A percentile compares a stretch with the other conserved stretches of the same genome.
phyloP scores from a whole-genome alignment of 2,329 filamentous ascomycete genomes.

The Xylariaceae sp. region DNA sequence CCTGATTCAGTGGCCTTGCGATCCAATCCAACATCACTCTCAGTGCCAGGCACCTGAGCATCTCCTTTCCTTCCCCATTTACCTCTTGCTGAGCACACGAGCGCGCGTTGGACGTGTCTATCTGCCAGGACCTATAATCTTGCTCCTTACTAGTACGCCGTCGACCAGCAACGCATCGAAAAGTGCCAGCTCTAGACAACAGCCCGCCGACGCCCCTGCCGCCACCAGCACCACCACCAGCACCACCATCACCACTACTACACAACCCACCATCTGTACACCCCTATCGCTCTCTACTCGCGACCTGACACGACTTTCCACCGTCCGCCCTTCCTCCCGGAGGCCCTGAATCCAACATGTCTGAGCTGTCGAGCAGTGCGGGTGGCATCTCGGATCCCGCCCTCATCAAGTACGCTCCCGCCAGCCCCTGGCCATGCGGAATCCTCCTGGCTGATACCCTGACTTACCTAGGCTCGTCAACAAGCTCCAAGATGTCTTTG shows the following conservation, averaged over 20 bases:
- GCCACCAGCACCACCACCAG: too few relatives aligned
- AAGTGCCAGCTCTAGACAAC: too few relatives aligned
- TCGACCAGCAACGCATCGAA: too few relatives aligned
- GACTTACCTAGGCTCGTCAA: conserved; percentile 68
- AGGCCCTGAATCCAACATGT: conserved; percentile 15
- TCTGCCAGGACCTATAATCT: too few relatives aligned
- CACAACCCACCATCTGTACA: neutral
- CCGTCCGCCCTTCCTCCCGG: neutral
- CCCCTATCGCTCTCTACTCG: neutral
- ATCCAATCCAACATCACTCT: conserved; percentile 9
- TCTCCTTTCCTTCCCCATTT: conserved; percentile 5
- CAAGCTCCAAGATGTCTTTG: conserved; percentile 98
- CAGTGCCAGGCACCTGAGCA: too few relatives aligned
- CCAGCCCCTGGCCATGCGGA: conserved; percentile 13
- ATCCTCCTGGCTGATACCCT: conserved; percentile 12
- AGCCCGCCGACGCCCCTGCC: too few relatives aligned
- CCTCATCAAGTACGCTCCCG: conserved; percentile 51
- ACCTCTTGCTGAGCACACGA: too few relatives aligned
- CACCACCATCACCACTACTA: neutral
- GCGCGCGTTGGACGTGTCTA: too few relatives aligned
- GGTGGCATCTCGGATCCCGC: conserved; percentile 60
- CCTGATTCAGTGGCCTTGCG: conserved; percentile 12
- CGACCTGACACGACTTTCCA: neutral
- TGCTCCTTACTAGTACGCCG: too few relatives aligned
- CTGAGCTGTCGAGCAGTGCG: conserved; percentile 30